Evolutionary conservation across 2,329 filamentous ascomycete genomes (phyloP).

Genomic region (Mollisiaceae sp.): DNA sequence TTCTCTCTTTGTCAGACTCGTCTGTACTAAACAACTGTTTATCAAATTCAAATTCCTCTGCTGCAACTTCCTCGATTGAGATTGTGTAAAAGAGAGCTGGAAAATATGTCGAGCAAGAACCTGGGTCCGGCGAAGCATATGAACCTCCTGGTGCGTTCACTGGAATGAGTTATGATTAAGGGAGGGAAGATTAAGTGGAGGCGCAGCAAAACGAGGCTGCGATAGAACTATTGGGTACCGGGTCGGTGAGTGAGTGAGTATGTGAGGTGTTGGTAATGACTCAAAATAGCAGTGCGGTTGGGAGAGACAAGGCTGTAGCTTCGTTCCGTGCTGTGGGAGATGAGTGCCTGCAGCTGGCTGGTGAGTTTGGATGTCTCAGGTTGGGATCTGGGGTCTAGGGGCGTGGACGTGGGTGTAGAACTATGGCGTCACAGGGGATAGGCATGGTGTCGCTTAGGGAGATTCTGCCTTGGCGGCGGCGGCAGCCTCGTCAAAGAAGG

Average conservation of each 20-base stretch:
- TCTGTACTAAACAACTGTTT: too few species aligned
- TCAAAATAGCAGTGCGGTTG: not conserved
- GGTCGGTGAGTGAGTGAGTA: slow-evolving; percentile 3
- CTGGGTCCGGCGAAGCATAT: not conserved
- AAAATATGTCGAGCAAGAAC: not conserved
- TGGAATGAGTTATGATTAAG: not conserved
- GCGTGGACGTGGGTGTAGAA: too few species aligned
- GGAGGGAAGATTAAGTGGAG: not conserved
- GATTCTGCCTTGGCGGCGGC: too few species aligned
- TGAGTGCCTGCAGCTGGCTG: not conserved
- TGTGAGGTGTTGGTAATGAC: not conserved
- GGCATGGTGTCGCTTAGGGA: too few species aligned
- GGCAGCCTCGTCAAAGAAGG: too few species aligned
- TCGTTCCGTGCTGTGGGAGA: not conserved
- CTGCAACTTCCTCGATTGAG: not conserved
- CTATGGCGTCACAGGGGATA: too few species aligned
- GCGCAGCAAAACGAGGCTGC: not conserved
- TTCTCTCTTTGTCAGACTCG: too few species aligned
- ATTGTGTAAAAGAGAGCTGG: too few species aligned
- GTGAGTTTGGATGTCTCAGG: too few species aligned
- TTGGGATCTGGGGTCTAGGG: not conserved
- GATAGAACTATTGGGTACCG: not conserved
- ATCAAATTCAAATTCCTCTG: not conserved
- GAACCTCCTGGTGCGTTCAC: not conserved
- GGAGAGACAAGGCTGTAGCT: not conserved